These are phyloP conservation scores for Diaporthe velutina DNA, from an alignment of 2,329 filamentous ascomycete genomes.

Conservation along the genomic window DNA sequence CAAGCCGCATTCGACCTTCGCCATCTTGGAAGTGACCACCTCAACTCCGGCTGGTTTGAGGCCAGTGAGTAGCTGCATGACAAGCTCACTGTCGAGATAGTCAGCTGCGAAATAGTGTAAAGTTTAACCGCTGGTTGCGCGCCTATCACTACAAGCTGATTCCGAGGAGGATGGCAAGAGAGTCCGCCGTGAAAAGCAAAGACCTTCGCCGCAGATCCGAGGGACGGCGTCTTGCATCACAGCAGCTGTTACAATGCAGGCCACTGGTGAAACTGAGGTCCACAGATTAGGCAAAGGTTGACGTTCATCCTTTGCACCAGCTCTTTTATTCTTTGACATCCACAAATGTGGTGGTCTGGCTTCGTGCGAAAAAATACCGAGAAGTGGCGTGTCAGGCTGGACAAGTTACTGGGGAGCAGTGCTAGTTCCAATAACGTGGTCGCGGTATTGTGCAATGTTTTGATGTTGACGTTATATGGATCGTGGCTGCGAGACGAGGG, in stretches of 20 bases:
- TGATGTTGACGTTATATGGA: not conserved
- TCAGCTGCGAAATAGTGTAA: not conserved
- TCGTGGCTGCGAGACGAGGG: not conserved
- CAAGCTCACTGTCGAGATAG: not conserved
- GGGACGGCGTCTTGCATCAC: not conserved
- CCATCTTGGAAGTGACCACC: not conserved
- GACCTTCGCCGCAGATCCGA: not conserved
- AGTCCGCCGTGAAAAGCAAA: not conserved
- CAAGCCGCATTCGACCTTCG: conserved; percentile 8
- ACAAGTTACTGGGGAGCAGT: not conserved
- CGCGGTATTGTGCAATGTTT: not conserved
- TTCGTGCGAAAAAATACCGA: not conserved
- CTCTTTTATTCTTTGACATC: not conserved
- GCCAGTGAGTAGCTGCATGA: not conserved
- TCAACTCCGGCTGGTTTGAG: not conserved
- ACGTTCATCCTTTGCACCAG: not conserved
- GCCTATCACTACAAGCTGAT: not conserved
- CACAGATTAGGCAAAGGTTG: not conserved
- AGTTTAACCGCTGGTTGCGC: not conserved
- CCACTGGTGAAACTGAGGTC: not conserved
- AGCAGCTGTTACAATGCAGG: not conserved
- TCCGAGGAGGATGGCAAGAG: not conserved
- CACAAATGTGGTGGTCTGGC: not conserved
- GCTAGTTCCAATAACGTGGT: not conserved
- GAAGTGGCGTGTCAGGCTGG: not conserved